Conservation (phyloP, 169 alveolate species). For the Theileria annulata region DNA sequence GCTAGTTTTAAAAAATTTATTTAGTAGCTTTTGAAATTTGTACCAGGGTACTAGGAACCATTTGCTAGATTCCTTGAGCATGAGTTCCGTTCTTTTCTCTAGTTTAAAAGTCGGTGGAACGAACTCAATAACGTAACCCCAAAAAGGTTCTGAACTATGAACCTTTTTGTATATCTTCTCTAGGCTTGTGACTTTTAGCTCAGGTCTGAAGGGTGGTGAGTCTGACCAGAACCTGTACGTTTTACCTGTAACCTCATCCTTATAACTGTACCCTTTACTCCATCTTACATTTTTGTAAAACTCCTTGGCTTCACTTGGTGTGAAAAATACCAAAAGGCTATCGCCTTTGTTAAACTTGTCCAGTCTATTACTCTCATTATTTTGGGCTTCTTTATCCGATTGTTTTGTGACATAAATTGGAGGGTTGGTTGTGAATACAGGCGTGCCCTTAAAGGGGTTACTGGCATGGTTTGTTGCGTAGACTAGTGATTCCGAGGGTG, state of each 20-base stretch:
- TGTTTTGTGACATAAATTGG: slow-evolving; percentile 25
- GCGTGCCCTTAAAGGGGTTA: slow-evolving; percentile 41
- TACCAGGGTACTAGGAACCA: slow-evolving; percentile 10
- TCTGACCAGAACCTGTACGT: not conserved
- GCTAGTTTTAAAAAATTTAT: not conserved
- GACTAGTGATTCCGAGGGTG: slow-evolving; percentile 32
- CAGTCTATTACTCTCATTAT: not conserved
- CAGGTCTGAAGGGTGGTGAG: slow-evolving; percentile 20
- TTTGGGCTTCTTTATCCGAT: not conserved
- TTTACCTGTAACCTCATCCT: slow-evolving; percentile 1
- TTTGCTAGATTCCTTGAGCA: slow-evolving; percentile 7
- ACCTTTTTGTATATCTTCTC: slow-evolving; percentile 50
- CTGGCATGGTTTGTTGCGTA: slow-evolving; percentile 40
- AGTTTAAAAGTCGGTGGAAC: slow-evolving; percentile 8
- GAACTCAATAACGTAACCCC: slow-evolving; percentile 28
- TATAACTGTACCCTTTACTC: slow-evolving; percentile 2
- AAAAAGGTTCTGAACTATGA: slow-evolving; percentile 35
- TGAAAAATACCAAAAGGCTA: slow-evolving; percentile 20
- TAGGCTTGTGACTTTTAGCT: slow-evolving; percentile 23
- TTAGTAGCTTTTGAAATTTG: not conserved
- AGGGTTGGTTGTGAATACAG: slow-evolving; percentile 62
- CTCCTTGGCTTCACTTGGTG: slow-evolving; percentile 34
- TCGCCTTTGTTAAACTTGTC: slow-evolving; percentile 15
- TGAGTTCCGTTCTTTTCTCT: slow-evolving; percentile 11
- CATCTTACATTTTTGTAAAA: slow-evolving; percentile 39